Percentiles rank a stretch among this genome's conserved stretches.
These are phyloP conservation scores for Annulohypoxylon maeteangense DNA, from an alignment of 495 filamentous ascomycete species.

Conservation along the genomic window DNA sequence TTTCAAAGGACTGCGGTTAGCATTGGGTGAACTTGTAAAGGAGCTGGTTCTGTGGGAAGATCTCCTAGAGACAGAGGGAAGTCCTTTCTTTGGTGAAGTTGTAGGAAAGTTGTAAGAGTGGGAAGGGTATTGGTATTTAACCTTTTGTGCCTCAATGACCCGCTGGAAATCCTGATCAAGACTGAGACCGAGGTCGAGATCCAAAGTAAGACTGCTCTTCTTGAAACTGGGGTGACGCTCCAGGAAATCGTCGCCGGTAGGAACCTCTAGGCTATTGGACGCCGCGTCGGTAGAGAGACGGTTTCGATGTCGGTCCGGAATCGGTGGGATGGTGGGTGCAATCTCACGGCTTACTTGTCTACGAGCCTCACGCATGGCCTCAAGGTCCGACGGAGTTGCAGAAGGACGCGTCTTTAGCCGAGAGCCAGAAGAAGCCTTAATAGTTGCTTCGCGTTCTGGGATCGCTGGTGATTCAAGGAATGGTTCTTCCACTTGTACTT, in stretches of 20 bases:
- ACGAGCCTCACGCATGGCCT: conserved; percentile 87
- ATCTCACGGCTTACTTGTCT: conserved; percentile 80
- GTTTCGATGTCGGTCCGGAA: conserved; percentile 68
- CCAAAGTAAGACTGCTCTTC: conserved; percentile 70
- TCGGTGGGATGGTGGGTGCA: conserved; percentile 66
- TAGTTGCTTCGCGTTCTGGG: conserved; percentile 87
- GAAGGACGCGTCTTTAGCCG: conserved; percentile 92
- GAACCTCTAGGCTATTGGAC: conserved; percentile 42
- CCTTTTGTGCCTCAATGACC: conserved; percentile 98
- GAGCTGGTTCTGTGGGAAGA: conserved; percentile 7
- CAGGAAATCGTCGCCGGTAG: conserved; percentile 52
- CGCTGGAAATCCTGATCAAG: conserved; percentile 93
- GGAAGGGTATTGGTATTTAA: conserved; percentile 69
- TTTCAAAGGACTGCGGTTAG: conserved; percentile 68
- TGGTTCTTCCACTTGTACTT: conserved; percentile 42
- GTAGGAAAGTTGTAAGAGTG: conserved; percentile 10
- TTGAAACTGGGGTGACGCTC: conserved; percentile 67
- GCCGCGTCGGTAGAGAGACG: conserved; percentile 59
- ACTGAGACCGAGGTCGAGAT: conserved; percentile 84
- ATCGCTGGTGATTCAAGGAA: conserved; percentile 67
- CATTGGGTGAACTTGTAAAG: conserved; percentile 39
- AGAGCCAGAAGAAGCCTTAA: conserved; percentile 83
- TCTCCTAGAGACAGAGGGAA: conserved; percentile 14
- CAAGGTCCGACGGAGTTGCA: conserved; percentile 83
- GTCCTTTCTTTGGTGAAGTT: conserved; percentile 41